Conservation (phyloP, 1,284 basidiomycete species). For the Fomitopsis pinicola region DNA sequence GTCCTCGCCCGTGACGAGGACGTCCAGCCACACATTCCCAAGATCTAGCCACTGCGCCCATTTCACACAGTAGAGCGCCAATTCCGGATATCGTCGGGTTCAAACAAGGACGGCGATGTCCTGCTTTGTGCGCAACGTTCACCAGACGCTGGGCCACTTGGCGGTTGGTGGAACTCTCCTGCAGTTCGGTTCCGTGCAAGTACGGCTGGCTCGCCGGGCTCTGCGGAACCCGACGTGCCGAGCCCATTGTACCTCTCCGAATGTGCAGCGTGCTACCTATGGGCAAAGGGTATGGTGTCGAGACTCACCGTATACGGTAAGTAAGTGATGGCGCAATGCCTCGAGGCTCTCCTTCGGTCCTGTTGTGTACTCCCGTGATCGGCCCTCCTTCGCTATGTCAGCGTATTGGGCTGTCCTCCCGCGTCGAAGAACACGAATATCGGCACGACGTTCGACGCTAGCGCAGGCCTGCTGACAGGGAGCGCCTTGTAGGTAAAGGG, state of each 20-base stretch:
- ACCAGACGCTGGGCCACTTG: background rate
- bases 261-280: constrained; percentile 8
- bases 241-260: constrained; percentile 5
- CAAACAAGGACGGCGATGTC: background rate
- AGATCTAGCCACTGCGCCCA: background rate
- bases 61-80: background rate
- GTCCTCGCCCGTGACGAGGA: background rate
- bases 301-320: constrained; percentile 10
- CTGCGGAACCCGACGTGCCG: background rate
- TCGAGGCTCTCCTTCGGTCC: constrained; percentile 13
- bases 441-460: constrained; percentile 3
- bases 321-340: constrained; percentile 17
- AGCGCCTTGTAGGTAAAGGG: background rate
- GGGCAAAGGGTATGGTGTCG: constrained; percentile 20
- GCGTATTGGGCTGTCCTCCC: background rate
- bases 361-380: constrained; percentile 12
- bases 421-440: constrained; percentile 1
- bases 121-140: background rate
- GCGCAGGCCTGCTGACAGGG: constrained; percentile 10
- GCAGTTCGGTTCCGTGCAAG: background rate
- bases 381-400: constrained; percentile 8
- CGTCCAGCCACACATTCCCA: background rate
- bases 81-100: background rate
- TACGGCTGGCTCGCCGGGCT: background rate
- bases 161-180: background rate